A percentile compares a stretch with the other conserved stretches of the same genome.
Evolutionary conservation across 2,329 filamentous ascomycete species (phyloP).

Genomic region (Remersonia thermophila): DNA sequence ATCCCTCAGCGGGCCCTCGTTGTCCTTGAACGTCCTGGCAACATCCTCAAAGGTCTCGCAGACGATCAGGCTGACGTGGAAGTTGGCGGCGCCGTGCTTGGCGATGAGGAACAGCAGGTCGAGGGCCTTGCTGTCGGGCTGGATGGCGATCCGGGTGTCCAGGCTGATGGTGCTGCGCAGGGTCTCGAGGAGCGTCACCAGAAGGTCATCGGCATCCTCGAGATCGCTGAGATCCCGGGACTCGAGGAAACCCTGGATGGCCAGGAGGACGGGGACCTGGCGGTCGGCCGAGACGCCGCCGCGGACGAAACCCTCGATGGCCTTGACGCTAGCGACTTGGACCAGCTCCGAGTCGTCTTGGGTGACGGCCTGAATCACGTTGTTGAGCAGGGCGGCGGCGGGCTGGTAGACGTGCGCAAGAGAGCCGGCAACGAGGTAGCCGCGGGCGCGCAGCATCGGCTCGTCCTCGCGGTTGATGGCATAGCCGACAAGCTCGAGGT

Average conservation of each 20-base stretch:
- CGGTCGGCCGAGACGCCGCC: slow-evolving; percentile 37
- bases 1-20: slow-evolving; percentile 6
- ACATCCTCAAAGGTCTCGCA: slow-evolving; percentile 88
- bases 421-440: slow-evolving; percentile 73
- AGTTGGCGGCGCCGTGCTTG: slow-evolving; percentile 78
- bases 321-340: slow-evolving; percentile 81
- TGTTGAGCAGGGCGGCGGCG: slow-evolving; percentile 54
- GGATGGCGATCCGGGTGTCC: slow-evolving; percentile 62
- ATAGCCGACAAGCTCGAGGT: slow-evolving; percentile 69
- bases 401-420: slow-evolving; percentile 58
- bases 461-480: slow-evolving; percentile 58
- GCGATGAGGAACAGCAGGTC: slow-evolving; percentile 81
- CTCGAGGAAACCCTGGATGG: slow-evolving; percentile 62
- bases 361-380: slow-evolving; percentile 62
- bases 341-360: slow-evolving; percentile 75
- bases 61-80: slow-evolving; percentile 79
- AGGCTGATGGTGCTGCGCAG: slow-evolving; percentile 72
- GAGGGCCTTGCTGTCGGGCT: slow-evolving; percentile 59
- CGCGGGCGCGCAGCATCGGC: slow-evolving; percentile 70
- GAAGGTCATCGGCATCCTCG: slow-evolving; percentile 79
- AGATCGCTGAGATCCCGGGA: slow-evolving; percentile 72
- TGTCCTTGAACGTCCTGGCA: slow-evolving; percentile 44
- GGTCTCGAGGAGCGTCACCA: slow-evolving; percentile 80
- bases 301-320: slow-evolving; percentile 56
- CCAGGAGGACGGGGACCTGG: slow-evolving; percentile 50